Conservation (phyloP, 139 green algal genomes). For the Chlorella vulgaris region DNA sequence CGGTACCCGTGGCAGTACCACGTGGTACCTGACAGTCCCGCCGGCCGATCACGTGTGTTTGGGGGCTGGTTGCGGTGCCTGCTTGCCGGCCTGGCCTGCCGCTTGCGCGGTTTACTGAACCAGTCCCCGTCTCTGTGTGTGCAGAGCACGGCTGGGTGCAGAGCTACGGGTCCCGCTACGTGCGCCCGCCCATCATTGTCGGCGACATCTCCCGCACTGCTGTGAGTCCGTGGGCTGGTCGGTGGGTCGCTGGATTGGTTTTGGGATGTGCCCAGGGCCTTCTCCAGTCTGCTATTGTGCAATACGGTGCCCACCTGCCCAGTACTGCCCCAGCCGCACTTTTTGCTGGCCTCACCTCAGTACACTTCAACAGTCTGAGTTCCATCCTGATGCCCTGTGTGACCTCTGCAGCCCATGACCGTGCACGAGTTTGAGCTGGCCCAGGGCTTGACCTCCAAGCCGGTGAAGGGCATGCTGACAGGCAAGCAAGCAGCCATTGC, state of each 20-base stretch:
- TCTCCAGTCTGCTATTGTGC: too few relatives aligned
- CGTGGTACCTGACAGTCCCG: too few relatives aligned
- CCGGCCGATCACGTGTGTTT: not conserved
- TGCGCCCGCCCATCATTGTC: constrained; percentile 85
- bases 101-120: too few relatives aligned
- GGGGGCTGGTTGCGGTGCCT: too few relatives aligned
- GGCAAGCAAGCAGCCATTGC: constrained; percentile 29
- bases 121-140: not conserved
- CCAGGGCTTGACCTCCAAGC: constrained; percentile 72
- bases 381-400: too few relatives aligned
- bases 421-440: constrained; percentile 80
- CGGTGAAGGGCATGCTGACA: constrained; percentile 95
- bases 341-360: too few relatives aligned
- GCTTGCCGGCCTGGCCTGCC: not conserved
- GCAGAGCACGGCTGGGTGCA: constrained; percentile 77
- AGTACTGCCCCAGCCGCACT: too few relatives aligned
- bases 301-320: too few relatives aligned
- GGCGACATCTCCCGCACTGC: constrained; percentile 63
- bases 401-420: constrained; percentile 71
- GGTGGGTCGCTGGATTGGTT: too few relatives aligned
- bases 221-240: not conserved
- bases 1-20: too few relatives aligned
- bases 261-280: too few relatives aligned
- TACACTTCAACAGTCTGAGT: too few relatives aligned
- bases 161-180: constrained; percentile 86